Evolutionary conservation across 1,284 basidiomycete species (phyloP).

Genomic region (Ustilago crameri): DNA sequence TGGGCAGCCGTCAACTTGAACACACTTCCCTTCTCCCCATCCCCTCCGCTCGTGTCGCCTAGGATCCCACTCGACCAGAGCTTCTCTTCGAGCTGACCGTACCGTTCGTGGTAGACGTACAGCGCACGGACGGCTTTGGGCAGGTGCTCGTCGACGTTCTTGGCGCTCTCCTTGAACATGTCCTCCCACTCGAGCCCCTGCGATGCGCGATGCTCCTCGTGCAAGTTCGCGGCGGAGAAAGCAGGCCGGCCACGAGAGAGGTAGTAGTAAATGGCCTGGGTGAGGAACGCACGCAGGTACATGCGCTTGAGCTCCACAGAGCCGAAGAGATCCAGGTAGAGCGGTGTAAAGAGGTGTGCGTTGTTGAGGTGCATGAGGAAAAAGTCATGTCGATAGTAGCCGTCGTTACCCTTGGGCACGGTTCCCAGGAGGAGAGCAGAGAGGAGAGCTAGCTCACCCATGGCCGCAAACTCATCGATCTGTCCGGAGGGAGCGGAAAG

Average conservation of each 20-base stretch:
- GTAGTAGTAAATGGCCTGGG: slow-evolving; percentile 31
- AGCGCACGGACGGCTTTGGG: slow-evolving; percentile 35
- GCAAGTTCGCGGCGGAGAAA: slow-evolving; percentile 6
- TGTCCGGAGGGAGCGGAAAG: not conserved
- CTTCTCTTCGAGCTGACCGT: not conserved
- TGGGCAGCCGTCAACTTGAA: slow-evolving; percentile 18
- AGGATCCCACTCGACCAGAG: slow-evolving; percentile 1
- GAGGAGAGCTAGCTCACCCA: slow-evolving; percentile 27
- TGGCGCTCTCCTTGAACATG: slow-evolving; percentile 9
- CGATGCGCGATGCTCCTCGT: not conserved
- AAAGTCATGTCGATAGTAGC: slow-evolving; percentile 37
- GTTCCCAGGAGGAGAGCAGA: slow-evolving; percentile 30
- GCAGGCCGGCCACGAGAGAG: slow-evolving; percentile 28
- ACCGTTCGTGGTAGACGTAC: slow-evolving; percentile 14
- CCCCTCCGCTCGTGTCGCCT: not conserved
- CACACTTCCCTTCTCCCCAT: not conserved
- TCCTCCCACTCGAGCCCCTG: slow-evolving; percentile 6
- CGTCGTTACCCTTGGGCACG: slow-evolving; percentile 12
- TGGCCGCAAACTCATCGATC: not conserved
- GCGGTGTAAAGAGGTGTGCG: slow-evolving; percentile 35
- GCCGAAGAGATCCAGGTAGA: slow-evolving; percentile 6
- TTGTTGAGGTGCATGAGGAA: slow-evolving; percentile 55
- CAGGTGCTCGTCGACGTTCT: slow-evolving; percentile 37
- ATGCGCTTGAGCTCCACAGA: not conserved
- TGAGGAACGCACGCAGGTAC: slow-evolving; percentile 20